These are phyloP conservation scores for Pichia rugopelliculosa DNA, from an alignment of 805 yeast genomes.

Conservation along the genomic window DNA sequence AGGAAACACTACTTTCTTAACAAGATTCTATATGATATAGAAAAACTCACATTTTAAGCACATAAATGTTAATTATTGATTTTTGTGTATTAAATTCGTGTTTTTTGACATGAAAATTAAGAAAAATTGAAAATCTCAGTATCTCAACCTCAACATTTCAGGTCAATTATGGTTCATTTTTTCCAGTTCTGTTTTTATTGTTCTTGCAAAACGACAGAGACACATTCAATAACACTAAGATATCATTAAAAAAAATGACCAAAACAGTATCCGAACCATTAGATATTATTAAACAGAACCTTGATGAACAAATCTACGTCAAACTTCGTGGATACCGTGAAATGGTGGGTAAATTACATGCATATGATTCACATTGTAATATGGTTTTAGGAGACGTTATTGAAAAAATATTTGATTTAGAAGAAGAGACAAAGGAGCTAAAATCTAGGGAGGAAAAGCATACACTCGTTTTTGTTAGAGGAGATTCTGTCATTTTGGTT, in stretches of 20 bases:
- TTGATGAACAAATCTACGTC: slow-evolving; percentile 81
- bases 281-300: slow-evolving; percentile 74
- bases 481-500: slow-evolving; percentile 91
- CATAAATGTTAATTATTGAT: too few relatives aligned
- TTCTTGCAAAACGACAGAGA: too few relatives aligned
- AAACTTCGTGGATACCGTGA: slow-evolving; percentile 94
- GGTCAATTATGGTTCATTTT: too few relatives aligned
- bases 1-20: too few relatives aligned
- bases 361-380: slow-evolving; percentile 95
- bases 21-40: too few relatives aligned
- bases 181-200: too few relatives aligned
- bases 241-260: too few relatives aligned
- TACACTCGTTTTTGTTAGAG: slow-evolving; percentile 93
- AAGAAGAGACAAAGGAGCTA: slow-evolving; percentile 39
- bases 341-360: slow-evolving; percentile 81
- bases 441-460: slow-evolving; percentile 47
- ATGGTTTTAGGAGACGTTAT: slow-evolving; percentile 89
- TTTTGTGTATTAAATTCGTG: too few relatives aligned
- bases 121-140: not conserved
- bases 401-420: slow-evolving; percentile 65
- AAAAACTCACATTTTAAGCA: too few relatives aligned
- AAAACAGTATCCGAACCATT: slow-evolving; percentile 61
- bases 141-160: not conserved
- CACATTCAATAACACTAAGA: too few relatives aligned
- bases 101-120: not conserved